phyloP scores from a whole-genome alignment of 1,284 basidiomycete genomes.

The Spongiforma sp. region DNA sequence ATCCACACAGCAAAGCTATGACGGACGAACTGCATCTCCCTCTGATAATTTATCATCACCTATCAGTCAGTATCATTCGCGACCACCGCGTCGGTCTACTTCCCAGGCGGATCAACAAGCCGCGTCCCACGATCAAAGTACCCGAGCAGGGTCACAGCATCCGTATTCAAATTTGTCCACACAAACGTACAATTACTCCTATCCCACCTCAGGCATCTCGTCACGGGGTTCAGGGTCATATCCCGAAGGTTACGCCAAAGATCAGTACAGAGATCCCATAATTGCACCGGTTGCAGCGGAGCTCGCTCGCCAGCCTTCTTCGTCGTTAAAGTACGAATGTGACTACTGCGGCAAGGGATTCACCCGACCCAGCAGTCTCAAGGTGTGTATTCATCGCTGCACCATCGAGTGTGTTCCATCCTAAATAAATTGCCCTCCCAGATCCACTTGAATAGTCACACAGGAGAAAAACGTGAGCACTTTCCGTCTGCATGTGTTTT shows the following conservation, averaged over 20 bases:
- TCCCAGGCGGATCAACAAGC: slow-evolving; percentile 34
- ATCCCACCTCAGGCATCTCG: slow-evolving; percentile 17
- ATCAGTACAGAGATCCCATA: slow-evolving; percentile 27
- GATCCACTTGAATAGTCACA: slow-evolving; percentile 87
- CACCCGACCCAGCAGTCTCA: slow-evolving; percentile 81
- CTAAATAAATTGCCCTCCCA: slow-evolving; percentile 43
- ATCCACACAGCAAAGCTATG: slow-evolving; percentile 33
- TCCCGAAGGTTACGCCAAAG: slow-evolving; percentile 21
- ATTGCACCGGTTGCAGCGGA: slow-evolving; percentile 14
- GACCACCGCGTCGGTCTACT: slow-evolving; percentile 36
- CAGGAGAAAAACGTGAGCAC: slow-evolving; percentile 82
- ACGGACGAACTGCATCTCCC: slow-evolving; percentile 27
- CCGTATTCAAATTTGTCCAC: slow-evolving; percentile 28
- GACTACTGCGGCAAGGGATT: slow-evolving; percentile 80
- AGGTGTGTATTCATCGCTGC: slow-evolving; percentile 48
- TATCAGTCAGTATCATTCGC: slow-evolving; percentile 26
- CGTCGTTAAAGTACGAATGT: slow-evolving; percentile 71
- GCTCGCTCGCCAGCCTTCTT: slow-evolving; percentile 26
- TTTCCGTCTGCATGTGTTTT: neutral
- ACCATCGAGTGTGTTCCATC: slow-evolving; percentile 6
- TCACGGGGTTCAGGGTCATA: slow-evolving; percentile 27
- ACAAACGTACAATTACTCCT: slow-evolving; percentile 29
- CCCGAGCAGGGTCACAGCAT: slow-evolving; percentile 30
- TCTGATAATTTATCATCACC: slow-evolving; percentile 30
- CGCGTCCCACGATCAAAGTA: slow-evolving; percentile 35